These are phyloP conservation scores for Penicillium sp. DNA, from an alignment of 2,329 filamentous ascomycete species.

Conservation along the genomic window DNA sequence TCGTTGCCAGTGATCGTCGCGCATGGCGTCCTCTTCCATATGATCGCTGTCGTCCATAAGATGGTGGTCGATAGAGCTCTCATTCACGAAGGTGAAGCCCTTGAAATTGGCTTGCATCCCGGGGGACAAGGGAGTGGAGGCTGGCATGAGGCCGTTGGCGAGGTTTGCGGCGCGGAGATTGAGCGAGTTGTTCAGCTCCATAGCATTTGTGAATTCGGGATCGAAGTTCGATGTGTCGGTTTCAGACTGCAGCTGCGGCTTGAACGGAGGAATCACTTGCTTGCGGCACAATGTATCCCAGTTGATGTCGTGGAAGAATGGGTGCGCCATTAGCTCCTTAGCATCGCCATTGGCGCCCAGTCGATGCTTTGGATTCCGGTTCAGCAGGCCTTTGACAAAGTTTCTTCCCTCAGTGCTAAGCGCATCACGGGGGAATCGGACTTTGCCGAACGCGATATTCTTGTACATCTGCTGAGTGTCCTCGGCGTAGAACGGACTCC, in stretches of 20 bases:
- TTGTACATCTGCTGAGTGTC: conserved; percentile 99
- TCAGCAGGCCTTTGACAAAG: conserved; percentile 96
- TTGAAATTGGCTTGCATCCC: conserved; percentile 98
- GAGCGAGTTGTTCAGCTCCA: conserved; percentile 81
- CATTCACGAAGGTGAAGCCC: conserved; percentile 98
- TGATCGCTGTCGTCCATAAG: conserved; percentile 39
- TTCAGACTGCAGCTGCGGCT: conserved; percentile 93
- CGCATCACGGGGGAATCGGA: conserved; percentile 91
- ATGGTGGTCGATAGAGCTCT: conserved; percentile 79
- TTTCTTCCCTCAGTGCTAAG: conserved; percentile 92
- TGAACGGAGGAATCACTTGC: conserved; percentile 92
- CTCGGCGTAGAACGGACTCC: conserved; percentile 98
- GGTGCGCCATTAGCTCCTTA: conserved; percentile 87
- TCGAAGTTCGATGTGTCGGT: conserved; percentile 98
- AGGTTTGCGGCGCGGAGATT: conserved; percentile 88
- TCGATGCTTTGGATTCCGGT: conserved; percentile 93
- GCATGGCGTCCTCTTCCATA: conserved; percentile 46
- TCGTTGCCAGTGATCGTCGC: conserved; percentile 40
- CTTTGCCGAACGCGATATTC: conserved; percentile 99
- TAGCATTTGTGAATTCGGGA: conserved; percentile 93
- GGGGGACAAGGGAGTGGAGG: conserved; percentile 88
- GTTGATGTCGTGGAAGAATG: conserved; percentile 92
- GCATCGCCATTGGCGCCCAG: conserved; percentile 89
- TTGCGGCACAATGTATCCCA: conserved; percentile 88
- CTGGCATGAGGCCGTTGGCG: conserved; percentile 75